A percentile compares a stretch with the other conserved stretches of the same genome.
Evolutionary conservation across 2,329 filamentous ascomycete genomes (phyloP).

Genomic region (Leptosphaerulina australis): DNA sequence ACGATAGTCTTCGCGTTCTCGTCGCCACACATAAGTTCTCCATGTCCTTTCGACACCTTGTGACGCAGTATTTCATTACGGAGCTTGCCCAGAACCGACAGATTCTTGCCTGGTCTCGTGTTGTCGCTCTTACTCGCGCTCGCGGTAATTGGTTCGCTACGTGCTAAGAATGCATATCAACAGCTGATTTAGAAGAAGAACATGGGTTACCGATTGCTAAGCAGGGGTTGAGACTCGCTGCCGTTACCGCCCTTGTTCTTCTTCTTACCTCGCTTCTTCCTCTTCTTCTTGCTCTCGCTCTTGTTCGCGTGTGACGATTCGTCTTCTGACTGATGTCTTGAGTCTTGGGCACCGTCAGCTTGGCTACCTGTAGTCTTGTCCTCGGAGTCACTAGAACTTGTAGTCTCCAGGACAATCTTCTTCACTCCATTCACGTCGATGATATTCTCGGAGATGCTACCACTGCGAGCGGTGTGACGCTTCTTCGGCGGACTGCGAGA

Average conservation of each 20-base stretch:
- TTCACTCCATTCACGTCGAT: conserved; percentile 74
- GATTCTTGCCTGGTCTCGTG: not conserved
- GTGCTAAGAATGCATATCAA: conserved; percentile 5
- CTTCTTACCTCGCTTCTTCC: conserved; percentile 45
- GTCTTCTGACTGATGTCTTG: conserved; percentile 26
- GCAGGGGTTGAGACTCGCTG: conserved; percentile 42
- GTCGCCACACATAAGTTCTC: not conserved
- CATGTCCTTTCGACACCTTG: not conserved
- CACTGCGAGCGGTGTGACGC: conserved; percentile 66
- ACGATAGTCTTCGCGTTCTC: not conserved
- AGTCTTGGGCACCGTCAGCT: conserved; percentile 32
- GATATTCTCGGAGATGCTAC: conserved; percentile 80
- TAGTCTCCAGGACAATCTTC: conserved; percentile 77
- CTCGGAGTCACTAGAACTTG: conserved; percentile 58
- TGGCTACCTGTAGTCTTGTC: conserved; percentile 27
- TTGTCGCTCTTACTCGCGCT: not conserved
- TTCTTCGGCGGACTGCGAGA: conserved; percentile 37
- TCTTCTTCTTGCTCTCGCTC: conserved; percentile 48
- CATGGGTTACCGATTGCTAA: conserved; percentile 26
- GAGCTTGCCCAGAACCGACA: not conserved
- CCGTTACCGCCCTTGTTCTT: conserved; percentile 42
- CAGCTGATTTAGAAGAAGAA: conserved; percentile 7
- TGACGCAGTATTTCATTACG: not conserved
- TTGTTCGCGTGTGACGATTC: conserved; percentile 33
- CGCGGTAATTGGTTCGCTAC: not conserved